Percentiles rank a stretch among this genome's conserved stretches.
These are phyloP conservation scores for Populus alba DNA, from an alignment of 345 rosid species.

Conservation along the genomic window DNA sequence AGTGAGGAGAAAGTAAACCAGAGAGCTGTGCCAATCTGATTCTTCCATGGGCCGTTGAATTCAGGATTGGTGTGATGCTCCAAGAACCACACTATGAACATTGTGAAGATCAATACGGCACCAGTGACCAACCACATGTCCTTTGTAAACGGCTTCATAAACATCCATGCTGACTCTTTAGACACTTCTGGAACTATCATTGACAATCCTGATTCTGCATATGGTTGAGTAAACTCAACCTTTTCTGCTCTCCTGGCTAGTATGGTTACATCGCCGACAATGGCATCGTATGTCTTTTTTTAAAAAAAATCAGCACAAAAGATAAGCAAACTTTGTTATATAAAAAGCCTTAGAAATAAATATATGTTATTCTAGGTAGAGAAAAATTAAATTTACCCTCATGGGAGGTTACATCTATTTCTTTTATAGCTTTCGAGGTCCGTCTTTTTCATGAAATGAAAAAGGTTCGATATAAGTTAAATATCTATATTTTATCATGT, in stretches of 20 bases:
- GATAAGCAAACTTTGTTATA: too few species aligned
- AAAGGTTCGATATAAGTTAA: too few species aligned
- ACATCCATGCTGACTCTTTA: constrained; percentile 36
- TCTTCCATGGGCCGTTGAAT: constrained; percentile 33
- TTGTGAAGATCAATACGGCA: constrained; percentile 37
- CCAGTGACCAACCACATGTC: constrained; percentile 49
- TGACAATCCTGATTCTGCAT: constrained; percentile 45
- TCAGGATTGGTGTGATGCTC: constrained; percentile 42
- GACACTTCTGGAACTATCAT: constrained; percentile 39
- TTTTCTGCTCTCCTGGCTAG: constrained; percentile 27
- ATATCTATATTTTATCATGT: too few species aligned
- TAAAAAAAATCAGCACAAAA: too few species aligned
- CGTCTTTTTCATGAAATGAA: too few species aligned
- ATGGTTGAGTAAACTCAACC: constrained; percentile 56
- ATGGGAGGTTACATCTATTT: too few species aligned
- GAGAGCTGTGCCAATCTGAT: constrained; percentile 39
- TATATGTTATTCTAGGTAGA: too few species aligned
- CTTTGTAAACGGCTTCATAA: constrained; percentile 48
- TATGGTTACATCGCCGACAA: constrained; percentile 53
- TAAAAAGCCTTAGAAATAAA: too few species aligned
- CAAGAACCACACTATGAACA: constrained; percentile 46
- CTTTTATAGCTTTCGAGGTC: too few species aligned
- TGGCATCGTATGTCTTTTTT: constrained; percentile 45
- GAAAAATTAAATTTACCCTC: too few species aligned
- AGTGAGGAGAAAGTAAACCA: constrained; percentile 58